These are phyloP conservation scores for Aspergillus uvarum DNA, from an alignment of 2,329 filamentous ascomycete genomes.

Conservation along the genomic window DNA sequence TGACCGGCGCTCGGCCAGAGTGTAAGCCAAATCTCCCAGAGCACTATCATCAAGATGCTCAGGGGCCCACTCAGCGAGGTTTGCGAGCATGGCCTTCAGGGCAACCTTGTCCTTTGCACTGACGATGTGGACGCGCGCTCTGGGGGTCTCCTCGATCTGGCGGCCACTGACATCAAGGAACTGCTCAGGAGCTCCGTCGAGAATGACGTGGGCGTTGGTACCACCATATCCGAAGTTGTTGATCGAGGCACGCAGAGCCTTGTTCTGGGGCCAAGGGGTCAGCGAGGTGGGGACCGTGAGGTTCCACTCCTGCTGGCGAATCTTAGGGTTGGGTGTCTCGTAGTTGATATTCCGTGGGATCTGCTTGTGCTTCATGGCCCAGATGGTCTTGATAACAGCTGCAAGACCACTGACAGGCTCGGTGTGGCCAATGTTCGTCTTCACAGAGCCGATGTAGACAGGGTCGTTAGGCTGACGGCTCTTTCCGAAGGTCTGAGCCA, in stretches of 20 bases:
- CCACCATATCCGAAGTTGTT: slow-evolving; percentile 15
- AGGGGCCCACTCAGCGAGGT: too few relatives aligned
- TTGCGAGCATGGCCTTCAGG: too few relatives aligned
- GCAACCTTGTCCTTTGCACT: too few relatives aligned
- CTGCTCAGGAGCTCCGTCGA: slow-evolving; percentile 4
- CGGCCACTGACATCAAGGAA: not conserved
- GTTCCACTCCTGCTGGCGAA: slow-evolving; percentile 3
- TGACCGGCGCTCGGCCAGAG: slow-evolving; percentile 4
- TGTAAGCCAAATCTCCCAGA: slow-evolving; percentile 5
- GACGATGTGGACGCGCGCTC: too few relatives aligned
- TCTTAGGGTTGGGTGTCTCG: slow-evolving; percentile 20
- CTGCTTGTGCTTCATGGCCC: slow-evolving; percentile 46
- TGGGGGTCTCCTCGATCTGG: too few relatives aligned
- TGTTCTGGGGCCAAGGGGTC: not conserved
- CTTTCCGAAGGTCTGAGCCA: slow-evolving; percentile 14
- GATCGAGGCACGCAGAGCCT: not conserved
- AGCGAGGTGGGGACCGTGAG: slow-evolving; percentile 5
- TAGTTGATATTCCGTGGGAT: slow-evolving; percentile 41
- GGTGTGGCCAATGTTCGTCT: slow-evolving; percentile 21
- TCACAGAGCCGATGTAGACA: slow-evolving; percentile 8
- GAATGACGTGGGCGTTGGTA: slow-evolving; percentile 12
- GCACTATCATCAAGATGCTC: not conserved
- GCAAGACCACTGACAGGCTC: slow-evolving; percentile 41
- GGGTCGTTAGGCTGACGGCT: slow-evolving; percentile 2
- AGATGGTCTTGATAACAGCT: slow-evolving; percentile 42